phyloP scores from a whole-genome alignment of 352 stramenopile genomes.

The Pythium aphanidermatum region DNA sequence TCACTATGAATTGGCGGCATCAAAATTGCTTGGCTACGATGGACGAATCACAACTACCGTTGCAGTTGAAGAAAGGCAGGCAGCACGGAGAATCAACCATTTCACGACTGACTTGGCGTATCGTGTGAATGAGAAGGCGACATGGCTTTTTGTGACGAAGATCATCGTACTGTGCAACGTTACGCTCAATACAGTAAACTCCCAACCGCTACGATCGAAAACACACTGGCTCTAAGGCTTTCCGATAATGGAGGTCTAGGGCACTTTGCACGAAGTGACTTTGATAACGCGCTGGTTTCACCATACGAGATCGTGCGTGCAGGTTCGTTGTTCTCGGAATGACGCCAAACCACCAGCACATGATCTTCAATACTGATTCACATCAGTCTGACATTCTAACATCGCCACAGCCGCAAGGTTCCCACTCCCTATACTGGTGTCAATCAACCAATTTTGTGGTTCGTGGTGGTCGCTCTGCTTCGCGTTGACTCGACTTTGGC shows the following conservation, averaged over 20 bases:
- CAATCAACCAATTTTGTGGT: too few relatives aligned
- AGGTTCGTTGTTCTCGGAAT: too few relatives aligned
- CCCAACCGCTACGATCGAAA: not conserved
- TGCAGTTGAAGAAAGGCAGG: constrained; percentile 19
- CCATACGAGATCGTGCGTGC: constrained; percentile 2
- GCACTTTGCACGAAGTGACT: not conserved
- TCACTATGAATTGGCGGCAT: constrained; percentile 11
- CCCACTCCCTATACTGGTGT: too few relatives aligned
- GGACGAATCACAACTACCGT: constrained; percentile 9
- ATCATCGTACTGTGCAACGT: constrained; percentile 12
- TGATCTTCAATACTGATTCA: too few relatives aligned
- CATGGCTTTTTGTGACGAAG: constrained; percentile 19
- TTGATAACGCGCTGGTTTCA: not conserved
- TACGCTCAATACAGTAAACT: not conserved
- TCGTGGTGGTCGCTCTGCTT: too few relatives aligned
- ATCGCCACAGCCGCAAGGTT: too few relatives aligned
- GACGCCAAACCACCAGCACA: too few relatives aligned
- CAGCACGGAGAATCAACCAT: constrained; percentile 17
- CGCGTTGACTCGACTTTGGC: too few relatives aligned
- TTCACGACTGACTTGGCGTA: constrained; percentile 23
- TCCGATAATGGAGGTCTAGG: not conserved
- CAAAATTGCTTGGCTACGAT: constrained; percentile 6
- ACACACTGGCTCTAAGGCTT: not conserved
- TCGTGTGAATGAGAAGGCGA: constrained; percentile 23
- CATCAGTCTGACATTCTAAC: too few relatives aligned